Base-by-base conservation (phyloP, 805 yeast species). In the Torulaspora maleeae region DNA sequence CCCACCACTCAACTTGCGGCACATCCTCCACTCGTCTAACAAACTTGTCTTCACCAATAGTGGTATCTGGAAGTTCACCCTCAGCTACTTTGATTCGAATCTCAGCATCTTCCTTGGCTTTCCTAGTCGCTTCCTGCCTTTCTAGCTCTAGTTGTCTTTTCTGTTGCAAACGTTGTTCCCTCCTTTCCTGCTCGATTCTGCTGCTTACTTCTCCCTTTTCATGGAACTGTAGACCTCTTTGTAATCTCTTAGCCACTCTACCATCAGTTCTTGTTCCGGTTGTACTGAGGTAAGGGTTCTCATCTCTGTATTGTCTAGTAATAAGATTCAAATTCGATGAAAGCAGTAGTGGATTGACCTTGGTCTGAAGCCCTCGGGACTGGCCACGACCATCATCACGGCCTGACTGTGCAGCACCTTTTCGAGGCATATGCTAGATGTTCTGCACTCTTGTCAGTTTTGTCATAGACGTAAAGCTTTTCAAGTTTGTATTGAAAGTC, bases 1-100 rank as follows among this genome's bases (percentile, higher is more conserved):
- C 96, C 97, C 97, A 91, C 96, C 96, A 88, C 63, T 89, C 96
- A 1, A 81, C 64, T 2, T 46, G 49, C 0, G 95, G 95, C 1
- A 90, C 89, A 15, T 48, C 58, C 0, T 58, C 46, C 4, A 33
- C 15, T 5, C 38, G 36, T 0, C 68, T 68, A 42, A 67, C 63
- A 56, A 74, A 84, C 7, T 68, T 60, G 15, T 78, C 75, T 56
- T 87, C 96, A 3, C 82, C 83, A 0, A 73, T 47, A 1, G 58
- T 54, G 13, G 68, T 60, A 51, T 83, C 80, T 0, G 90, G 79
- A 5, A 60, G 48, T 34, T 59, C 60, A n/a, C 65, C 67, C 5
- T 75, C 55, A 0, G 79, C 79, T 29, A 71, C 65, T 7, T 63
- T 58, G 11, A 17, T 24, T 33, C 29, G 29, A 10, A 37, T 33